These are phyloP conservation scores for Cyberlindnera sargentensis DNA, from an alignment of 805 yeast genomes.

Conservation along the genomic window DNA sequence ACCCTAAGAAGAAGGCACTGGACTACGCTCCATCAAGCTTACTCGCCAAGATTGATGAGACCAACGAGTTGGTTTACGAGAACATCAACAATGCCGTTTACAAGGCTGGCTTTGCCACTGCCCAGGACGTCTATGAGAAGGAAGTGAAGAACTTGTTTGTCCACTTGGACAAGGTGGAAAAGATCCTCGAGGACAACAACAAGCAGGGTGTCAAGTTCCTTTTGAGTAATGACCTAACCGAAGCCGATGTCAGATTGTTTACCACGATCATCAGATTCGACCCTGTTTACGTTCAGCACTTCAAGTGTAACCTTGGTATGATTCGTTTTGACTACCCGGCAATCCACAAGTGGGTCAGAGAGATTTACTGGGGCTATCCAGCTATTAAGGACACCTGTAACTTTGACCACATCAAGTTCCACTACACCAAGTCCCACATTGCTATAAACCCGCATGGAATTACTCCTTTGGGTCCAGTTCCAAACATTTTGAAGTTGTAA, in stretches of 20 bases:
- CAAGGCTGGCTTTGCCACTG: conserved; percentile 84
- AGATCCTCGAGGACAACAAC: conserved; percentile 39
- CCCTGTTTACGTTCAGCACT: conserved; percentile 90
- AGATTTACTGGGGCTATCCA: conserved; percentile 72
- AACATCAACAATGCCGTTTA: conserved; percentile 89
- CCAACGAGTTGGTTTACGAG: conserved; percentile 79
- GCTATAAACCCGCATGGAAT: conserved; percentile 76
- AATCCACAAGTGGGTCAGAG: conserved; percentile 72
- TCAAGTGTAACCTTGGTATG: conserved; percentile 83
- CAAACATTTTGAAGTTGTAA: conserved; percentile 51
- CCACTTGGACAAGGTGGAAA: conserved; percentile 65
- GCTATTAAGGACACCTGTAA: conserved; percentile 75
- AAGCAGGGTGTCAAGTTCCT: conserved; percentile 32
- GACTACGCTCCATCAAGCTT: conserved; percentile 58
- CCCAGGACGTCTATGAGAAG: conserved; percentile 72
- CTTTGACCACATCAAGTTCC: conserved; percentile 85
- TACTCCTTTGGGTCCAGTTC: conserved; percentile 85
- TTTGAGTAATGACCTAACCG: conserved; percentile 65
- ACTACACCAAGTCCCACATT: conserved; percentile 81
- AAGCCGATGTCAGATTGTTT: conserved; percentile 83
- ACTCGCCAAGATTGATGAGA: conserved; percentile 56
- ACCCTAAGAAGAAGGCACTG: conserved; percentile 38
- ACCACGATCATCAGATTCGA: conserved; percentile 89
- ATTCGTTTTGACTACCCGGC: conserved; percentile 75
- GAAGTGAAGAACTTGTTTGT: conserved; percentile 58